These are phyloP conservation scores for Ascomycota sp. DNA, from an alignment of 2,329 filamentous ascomycete species.

Conservation along the genomic window DNA sequence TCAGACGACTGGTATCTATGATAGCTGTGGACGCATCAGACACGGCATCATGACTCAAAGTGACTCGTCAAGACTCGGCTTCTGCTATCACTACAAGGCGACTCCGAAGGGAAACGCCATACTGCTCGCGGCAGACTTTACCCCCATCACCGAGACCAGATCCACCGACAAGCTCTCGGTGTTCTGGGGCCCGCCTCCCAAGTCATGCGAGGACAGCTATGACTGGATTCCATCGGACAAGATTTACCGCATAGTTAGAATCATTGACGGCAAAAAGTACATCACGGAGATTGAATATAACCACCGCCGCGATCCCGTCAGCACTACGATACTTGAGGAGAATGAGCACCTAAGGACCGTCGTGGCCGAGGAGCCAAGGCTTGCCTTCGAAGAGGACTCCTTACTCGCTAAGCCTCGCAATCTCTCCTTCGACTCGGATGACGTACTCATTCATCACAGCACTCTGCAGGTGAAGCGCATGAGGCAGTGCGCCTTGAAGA, in stretches of 20 bases:
- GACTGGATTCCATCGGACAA: conserved; percentile 14
- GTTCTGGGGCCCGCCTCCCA: conserved; percentile 13
- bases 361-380: conserved; percentile 6
- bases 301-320: conserved; percentile 15
- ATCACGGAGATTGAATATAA: conserved; percentile 13
- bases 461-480: conserved; percentile 8
- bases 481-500: conserved; percentile 5
- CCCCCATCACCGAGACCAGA: conserved; percentile 2
- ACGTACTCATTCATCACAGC: conserved; percentile 13
- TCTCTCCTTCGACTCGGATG: conserved; percentile 12
- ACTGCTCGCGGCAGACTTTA: conserved; percentile 12
- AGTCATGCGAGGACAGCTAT: conserved; percentile 5
- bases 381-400: conserved; percentile 9
- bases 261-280: conserved; percentile 7
- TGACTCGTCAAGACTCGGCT: conserved; percentile 5
- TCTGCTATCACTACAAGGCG: conserved; percentile 14
- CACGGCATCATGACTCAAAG: conserved; percentile 9
- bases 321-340: conserved; percentile 10
- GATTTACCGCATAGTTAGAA: conserved; percentile 13
- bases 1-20: conserved; percentile 11
- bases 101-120: conserved; percentile 11
- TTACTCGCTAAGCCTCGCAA: conserved; percentile 10
- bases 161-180: conserved; percentile 10
- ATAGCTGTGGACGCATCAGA: conserved; percentile 12
- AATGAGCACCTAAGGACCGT: conserved; percentile 4